Conservation (phyloP, 345 rosid species). For the Pugionium cornutum region DNA sequence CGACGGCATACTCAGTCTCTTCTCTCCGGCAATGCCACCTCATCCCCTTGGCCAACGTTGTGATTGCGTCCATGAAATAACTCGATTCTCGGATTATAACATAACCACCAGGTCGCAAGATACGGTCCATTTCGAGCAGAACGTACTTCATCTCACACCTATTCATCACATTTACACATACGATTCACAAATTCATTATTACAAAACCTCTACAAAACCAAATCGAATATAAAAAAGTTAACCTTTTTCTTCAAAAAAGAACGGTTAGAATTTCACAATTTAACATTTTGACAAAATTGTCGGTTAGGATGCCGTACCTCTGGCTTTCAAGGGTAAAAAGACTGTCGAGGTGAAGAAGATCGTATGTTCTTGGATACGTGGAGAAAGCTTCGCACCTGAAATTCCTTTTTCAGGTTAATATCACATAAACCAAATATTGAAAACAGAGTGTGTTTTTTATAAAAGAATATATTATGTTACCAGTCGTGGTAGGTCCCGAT, state of each 20-base stretch:
- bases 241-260: no score
- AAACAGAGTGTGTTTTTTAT: not conserved
- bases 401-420: constrained; percentile 25
- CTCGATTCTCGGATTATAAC: constrained; percentile 81
- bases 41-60: constrained; percentile 74
- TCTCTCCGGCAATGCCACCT: constrained; percentile 81
- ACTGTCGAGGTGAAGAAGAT: constrained; percentile 93
- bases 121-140: constrained; percentile 90
- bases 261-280: no score
- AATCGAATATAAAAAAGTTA: no score
- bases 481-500: constrained; percentile 92
- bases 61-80: constrained; percentile 70
- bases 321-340: constrained; percentile 89
- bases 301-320: constrained; percentile 47
- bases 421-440: not conserved
- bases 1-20: constrained; percentile 57
- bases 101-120: constrained; percentile 75
- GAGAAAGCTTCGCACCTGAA: constrained; percentile 98
- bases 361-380: constrained; percentile 95
- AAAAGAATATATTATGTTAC: constrained; percentile 38
- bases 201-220: constrained; percentile 2
- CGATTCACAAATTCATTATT: constrained; percentile 1
- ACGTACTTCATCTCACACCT: constrained; percentile 90
- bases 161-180: constrained; percentile 6
- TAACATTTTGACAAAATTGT: no score